These are phyloP conservation scores for Cercospora zeae-maydis DNA, from an alignment of 2,329 filamentous ascomycete genomes.

Conservation along the genomic window DNA sequence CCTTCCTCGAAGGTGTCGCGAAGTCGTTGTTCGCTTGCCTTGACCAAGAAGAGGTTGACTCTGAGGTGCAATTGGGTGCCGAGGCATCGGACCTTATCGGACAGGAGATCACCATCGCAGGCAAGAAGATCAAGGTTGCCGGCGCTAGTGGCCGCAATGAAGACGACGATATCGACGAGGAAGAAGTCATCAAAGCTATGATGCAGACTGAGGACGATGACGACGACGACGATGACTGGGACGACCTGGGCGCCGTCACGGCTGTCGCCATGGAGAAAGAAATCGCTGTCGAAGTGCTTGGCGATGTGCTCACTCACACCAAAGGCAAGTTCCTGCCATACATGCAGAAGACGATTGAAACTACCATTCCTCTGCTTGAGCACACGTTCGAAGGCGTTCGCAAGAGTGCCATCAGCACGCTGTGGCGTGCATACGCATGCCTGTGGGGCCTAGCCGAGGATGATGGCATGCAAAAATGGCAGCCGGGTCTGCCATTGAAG, in stretches of 20 bases:
- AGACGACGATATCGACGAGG: slow-evolving; percentile 57
- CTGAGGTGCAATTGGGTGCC: slow-evolving; percentile 72
- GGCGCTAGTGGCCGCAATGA: slow-evolving; percentile 48
- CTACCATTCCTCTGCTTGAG: slow-evolving; percentile 74
- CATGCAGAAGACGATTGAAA: slow-evolving; percentile 82
- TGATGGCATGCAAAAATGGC: slow-evolving; percentile 74
- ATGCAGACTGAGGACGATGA: slow-evolving; percentile 53
- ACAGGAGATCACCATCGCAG: slow-evolving; percentile 71
- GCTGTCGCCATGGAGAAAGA: slow-evolving; percentile 94
- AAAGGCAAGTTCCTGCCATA: slow-evolving; percentile 77
- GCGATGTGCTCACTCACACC: slow-evolving; percentile 85
- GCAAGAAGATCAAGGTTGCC: slow-evolving; percentile 82
- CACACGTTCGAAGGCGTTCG: slow-evolving; percentile 91
- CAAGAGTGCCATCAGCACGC: slow-evolving; percentile 83
- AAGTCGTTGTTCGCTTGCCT: slow-evolving; percentile 79
- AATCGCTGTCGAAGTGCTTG: slow-evolving; percentile 90
- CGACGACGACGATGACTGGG: slow-evolving; percentile 77
- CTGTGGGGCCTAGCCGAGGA: slow-evolving; percentile 86
- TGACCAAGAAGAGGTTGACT: slow-evolving; percentile 80
- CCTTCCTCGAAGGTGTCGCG: slow-evolving; percentile 74
- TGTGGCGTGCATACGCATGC: slow-evolving; percentile 90
- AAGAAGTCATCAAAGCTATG: slow-evolving; percentile 49
- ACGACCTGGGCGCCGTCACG: slow-evolving; percentile 78
- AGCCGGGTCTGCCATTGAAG: slow-evolving; percentile 79
- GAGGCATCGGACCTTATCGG: slow-evolving; percentile 71